phyloP scores from a whole-genome alignment of 108 stramenopile genomes.

The Nitzschia palea region DNA sequence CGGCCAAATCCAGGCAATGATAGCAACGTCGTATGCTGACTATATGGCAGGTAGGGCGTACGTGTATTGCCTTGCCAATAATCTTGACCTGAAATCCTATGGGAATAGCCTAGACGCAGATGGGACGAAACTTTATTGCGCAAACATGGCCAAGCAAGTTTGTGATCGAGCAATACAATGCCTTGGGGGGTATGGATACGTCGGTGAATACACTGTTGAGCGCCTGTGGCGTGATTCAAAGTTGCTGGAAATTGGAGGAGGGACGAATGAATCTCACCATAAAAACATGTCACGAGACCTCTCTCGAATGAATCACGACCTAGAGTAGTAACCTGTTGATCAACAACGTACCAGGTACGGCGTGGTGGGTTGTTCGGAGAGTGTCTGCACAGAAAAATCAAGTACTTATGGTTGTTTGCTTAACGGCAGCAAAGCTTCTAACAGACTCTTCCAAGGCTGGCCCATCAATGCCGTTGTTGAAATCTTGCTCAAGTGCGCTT shows the following conservation, averaged over 20 bases:
- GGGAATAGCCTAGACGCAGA: slow-evolving; percentile 95
- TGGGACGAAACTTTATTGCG: slow-evolving; percentile 97
- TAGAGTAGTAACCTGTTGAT: slow-evolving; percentile 20
- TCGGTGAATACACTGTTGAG: slow-evolving; percentile 98
- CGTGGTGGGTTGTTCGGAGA: too few relatives aligned
- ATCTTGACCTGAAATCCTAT: slow-evolving; percentile 75
- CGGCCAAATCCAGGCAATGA: slow-evolving; percentile 94
- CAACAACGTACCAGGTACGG: too few relatives aligned
- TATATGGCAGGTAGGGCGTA: slow-evolving; percentile 96
- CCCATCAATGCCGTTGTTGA: slow-evolving; percentile 62
- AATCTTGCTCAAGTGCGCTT: slow-evolving; percentile 77
- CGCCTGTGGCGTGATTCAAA: slow-evolving; percentile 98
- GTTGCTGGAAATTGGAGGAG: slow-evolving; percentile 99
- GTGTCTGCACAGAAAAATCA: too few relatives aligned
- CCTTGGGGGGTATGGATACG: slow-evolving; percentile 97
- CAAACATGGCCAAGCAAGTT: slow-evolving; percentile 93
- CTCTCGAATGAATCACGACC: slow-evolving; percentile 31
- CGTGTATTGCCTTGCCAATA: slow-evolving; percentile 85
- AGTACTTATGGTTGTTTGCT: slow-evolving; percentile 41
- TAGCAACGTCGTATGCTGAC: slow-evolving; percentile 95
- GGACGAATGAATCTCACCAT: slow-evolving; percentile 98
- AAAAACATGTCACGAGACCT: slow-evolving; percentile 96
- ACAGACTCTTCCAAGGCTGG: slow-evolving; percentile 59
- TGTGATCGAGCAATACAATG: slow-evolving; percentile 98
- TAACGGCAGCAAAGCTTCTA: slow-evolving; percentile 54